These are phyloP conservation scores for Calonectria montana DNA, from an alignment of 2,329 filamentous ascomycete species.

Conservation along the genomic window DNA sequence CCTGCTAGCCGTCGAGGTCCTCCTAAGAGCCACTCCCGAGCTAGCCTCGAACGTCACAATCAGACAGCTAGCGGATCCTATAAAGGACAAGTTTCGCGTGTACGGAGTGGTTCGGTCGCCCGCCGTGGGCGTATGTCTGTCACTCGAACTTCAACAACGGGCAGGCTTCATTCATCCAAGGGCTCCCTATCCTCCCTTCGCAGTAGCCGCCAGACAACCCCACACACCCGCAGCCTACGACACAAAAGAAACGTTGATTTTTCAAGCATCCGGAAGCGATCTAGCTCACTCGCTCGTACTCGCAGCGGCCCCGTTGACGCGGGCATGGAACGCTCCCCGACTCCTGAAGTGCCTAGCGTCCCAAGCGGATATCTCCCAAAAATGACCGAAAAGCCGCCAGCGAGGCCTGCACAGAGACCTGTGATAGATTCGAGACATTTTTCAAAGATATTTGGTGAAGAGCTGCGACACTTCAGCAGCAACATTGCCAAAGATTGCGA, in stretches of 20 bases:
- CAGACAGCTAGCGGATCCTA: slow-evolving; percentile 42
- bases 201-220: slow-evolving; percentile 57
- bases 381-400: slow-evolving; percentile 29
- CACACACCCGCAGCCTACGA: slow-evolving; percentile 55
- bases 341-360: slow-evolving; percentile 44
- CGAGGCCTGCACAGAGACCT: slow-evolving; percentile 19
- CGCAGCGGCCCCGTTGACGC: slow-evolving; percentile 32
- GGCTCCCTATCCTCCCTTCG: slow-evolving; percentile 63
- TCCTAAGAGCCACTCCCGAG: slow-evolving; percentile 71
- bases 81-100: slow-evolving; percentile 43
- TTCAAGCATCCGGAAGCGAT: slow-evolving; percentile 58
- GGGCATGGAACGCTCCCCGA: slow-evolving; percentile 40
- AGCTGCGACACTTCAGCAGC: slow-evolving; percentile 84
- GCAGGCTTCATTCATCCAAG: slow-evolving; percentile 48
- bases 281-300: slow-evolving; percentile 43
- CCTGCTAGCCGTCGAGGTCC: slow-evolving; percentile 66
- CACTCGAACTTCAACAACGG: slow-evolving; percentile 43
- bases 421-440: slow-evolving; percentile 37
- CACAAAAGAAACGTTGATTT: slow-evolving; percentile 68
- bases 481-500: slow-evolving; percentile 92
- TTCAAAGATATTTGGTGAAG: slow-evolving; percentile 69
- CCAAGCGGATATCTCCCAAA: slow-evolving; percentile 41
- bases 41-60: slow-evolving; percentile 73
- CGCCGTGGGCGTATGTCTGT: slow-evolving; percentile 46
- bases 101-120: slow-evolving; percentile 50